Percentiles rank a stretch among this genome's conserved stretches.
These are phyloP conservation scores for Phoma sp. DNA, from an alignment of 2,329 filamentous ascomycete species.

Conservation along the genomic window DNA sequence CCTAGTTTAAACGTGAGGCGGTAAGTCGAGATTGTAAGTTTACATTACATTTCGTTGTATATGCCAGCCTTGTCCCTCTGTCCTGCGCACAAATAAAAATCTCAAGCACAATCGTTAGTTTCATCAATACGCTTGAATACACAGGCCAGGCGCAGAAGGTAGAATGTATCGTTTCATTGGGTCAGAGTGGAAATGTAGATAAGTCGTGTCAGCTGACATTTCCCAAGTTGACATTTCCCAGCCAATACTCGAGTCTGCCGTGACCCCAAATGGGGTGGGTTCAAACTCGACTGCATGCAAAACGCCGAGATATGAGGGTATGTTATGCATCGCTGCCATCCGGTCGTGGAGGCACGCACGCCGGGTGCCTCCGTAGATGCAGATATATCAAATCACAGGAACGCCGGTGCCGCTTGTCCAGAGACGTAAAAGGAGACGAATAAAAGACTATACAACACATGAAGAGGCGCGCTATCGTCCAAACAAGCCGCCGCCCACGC, in stretches of 20 bases:
- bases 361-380: conserved; percentile 4
- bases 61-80: too few relatives aligned
- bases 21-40: too few relatives aligned
- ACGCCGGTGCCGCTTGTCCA: not conserved
- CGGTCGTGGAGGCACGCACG: conserved; percentile 1
- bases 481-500: conserved; percentile 40
- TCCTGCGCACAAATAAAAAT: too few relatives aligned
- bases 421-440: conserved; percentile 1
- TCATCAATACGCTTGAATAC: too few relatives aligned
- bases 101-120: too few relatives aligned
- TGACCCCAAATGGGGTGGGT: not conserved
- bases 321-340: conserved; percentile 15
- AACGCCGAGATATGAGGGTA: conserved; percentile 19
- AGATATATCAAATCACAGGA: not conserved
- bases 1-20: too few relatives aligned
- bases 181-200: too few relatives aligned
- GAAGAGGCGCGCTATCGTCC: conserved; percentile 30
- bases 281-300: conserved; percentile 7
- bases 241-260: not conserved
- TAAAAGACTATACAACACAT: conserved; percentile 8
- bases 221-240: too few relatives aligned
- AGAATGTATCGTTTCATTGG: too few relatives aligned
- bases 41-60: too few relatives aligned
- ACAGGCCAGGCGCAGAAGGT: too few relatives aligned
- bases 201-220: too few relatives aligned